phyloP scores from a whole-genome alignment of 106 monocot genomes.

The Amphibolis antarctica region DNA sequence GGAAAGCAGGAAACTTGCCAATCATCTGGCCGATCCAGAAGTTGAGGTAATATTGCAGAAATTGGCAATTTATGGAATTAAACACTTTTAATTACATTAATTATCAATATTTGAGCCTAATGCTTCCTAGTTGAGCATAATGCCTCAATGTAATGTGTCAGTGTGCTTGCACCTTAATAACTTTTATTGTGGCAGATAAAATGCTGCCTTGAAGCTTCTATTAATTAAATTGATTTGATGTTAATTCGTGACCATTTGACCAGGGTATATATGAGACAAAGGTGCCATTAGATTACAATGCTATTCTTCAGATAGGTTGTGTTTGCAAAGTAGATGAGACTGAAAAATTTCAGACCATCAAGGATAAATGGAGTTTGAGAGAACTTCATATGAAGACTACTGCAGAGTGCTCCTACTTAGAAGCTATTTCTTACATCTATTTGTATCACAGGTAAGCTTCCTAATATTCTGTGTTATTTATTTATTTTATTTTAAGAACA shows the following conservation, averaged over 20 bases:
- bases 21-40: slow-evolving; percentile 85
- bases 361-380: slow-evolving; percentile 58
- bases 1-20: slow-evolving; percentile 83
- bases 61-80: not conserved
- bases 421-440: slow-evolving; percentile 61
- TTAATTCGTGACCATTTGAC: not conserved
- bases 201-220: not conserved
- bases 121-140: too few species aligned
- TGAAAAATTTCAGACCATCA: slow-evolving; percentile 38
- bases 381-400: slow-evolving; percentile 91
- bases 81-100: too few species aligned
- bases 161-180: too few species aligned
- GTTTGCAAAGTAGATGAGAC: slow-evolving; percentile 77
- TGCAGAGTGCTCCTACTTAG: slow-evolving; percentile 82
- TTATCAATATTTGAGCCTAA: too few species aligned
- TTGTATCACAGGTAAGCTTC: slow-evolving; percentile 73
- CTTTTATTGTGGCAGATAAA: too few species aligned
- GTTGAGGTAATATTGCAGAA: slow-evolving; percentile 45
- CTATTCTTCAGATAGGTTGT: slow-evolving; percentile 83
- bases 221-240: slow-evolving; percentile 2
- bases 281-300: slow-evolving; percentile 52
- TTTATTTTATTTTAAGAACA: not conserved
- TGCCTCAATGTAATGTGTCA: too few species aligned
- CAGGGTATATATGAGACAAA: slow-evolving; percentile 99
- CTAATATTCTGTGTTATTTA: not conserved